These are phyloP conservation scores for Taxawa tesnikishii DNA, from an alignment of 2,329 filamentous ascomycete genomes.

Conservation along the genomic window DNA sequence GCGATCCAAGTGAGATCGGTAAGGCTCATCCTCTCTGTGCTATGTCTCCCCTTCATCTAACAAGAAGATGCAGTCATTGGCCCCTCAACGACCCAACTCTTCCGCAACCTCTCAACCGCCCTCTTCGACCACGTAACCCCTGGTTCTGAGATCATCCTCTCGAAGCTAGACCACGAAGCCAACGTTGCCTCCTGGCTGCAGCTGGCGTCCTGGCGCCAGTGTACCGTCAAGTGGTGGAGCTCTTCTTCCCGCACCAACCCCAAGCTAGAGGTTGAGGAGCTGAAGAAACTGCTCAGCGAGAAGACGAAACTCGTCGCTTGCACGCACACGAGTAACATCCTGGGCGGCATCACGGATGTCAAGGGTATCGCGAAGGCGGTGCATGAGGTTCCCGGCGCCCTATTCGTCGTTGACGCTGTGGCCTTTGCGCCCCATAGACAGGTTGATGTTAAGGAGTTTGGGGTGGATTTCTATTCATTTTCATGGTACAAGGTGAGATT, in stretches of 20 bases:
- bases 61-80: conserved; percentile 59
- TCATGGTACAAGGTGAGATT: conserved; percentile 59
- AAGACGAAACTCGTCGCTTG: conserved; percentile 60
- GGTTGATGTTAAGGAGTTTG: conserved; percentile 55
- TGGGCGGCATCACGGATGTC: conserved; percentile 58
- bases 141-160: conserved; percentile 50
- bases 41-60: too few relatives aligned
- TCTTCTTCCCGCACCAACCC: conserved; percentile 36
- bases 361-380: conserved; percentile 42
- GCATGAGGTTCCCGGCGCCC: conserved; percentile 38
- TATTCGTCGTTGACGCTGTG: conserved; percentile 65
- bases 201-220: conserved; percentile 47
- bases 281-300: conserved; percentile 46
- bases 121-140: conserved; percentile 46
- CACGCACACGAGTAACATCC: conserved; percentile 63
- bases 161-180: conserved; percentile 63
- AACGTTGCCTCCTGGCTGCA: conserved; percentile 65
- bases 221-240: conserved; percentile 59
- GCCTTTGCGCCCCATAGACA: conserved; percentile 62
- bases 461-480: conserved; percentile 66
- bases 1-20: conserved; percentile 17
- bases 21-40: too few relatives aligned
- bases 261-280: conserved; percentile 43
- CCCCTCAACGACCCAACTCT: conserved; percentile 62
- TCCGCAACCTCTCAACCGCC: conserved; percentile 53